Conservation (phyloP, 106 monocot genomes). For the Allium sativum region DNA sequence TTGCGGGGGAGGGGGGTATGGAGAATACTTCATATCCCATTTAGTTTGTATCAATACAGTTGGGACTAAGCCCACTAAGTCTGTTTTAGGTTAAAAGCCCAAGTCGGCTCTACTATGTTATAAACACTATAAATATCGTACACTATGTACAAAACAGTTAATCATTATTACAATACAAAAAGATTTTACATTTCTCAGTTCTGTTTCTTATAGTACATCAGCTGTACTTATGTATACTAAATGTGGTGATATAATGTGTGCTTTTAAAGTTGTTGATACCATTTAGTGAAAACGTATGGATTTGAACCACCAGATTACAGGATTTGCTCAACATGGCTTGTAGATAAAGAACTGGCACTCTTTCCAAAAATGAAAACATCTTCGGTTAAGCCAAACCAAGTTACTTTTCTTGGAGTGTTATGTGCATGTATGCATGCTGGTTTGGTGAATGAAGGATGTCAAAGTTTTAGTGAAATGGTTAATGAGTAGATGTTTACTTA, state of each 20-base stretch:
- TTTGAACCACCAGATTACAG: conserved; percentile 63
- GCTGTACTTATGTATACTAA: conserved; percentile 71
- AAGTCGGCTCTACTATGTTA: too few species aligned
- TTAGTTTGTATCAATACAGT: too few species aligned
- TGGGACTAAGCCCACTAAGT: too few species aligned
- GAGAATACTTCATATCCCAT: too few species aligned
- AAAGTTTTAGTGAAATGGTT: conserved; percentile 54
- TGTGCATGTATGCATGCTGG: conserved; percentile 67
- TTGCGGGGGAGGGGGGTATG: too few species aligned
- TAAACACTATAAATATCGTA: too few species aligned
- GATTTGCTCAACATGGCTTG: conserved; percentile 47
- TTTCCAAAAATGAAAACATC: conserved; percentile 42
- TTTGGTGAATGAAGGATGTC: conserved; percentile 28
- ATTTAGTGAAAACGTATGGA: conserved; percentile 55
- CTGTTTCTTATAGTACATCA: too few species aligned
- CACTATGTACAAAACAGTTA: too few species aligned
- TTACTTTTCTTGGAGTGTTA: conserved; percentile 67
- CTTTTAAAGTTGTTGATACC: conserved; percentile 23
- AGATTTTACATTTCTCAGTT: too few species aligned
- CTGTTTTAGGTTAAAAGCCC: too few species aligned
- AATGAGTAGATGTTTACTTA: too few species aligned
- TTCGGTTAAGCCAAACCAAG: conserved; percentile 41
- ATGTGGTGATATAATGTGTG: conserved; percentile 32
- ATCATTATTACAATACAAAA: too few species aligned
- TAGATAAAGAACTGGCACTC: conserved; percentile 26